These are phyloP conservation scores for Colletotrichum coccodes DNA, from an alignment of 2,329 filamentous ascomycete species.

Conservation along the genomic window DNA sequence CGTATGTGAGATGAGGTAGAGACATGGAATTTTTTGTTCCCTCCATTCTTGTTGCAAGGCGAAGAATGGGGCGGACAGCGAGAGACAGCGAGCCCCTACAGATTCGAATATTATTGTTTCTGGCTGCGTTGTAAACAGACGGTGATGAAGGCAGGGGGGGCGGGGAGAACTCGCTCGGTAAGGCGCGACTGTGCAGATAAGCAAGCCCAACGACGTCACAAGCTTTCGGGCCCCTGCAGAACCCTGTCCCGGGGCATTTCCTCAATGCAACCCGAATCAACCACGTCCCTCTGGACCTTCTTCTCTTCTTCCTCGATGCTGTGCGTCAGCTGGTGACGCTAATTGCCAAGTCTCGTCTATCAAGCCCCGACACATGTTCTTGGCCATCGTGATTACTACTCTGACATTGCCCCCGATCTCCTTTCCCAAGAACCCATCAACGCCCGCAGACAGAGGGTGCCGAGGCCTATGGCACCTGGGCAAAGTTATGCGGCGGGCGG, in stretches of 20 bases:
- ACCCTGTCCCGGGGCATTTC: neutral
- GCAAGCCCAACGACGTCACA: slow-evolving; percentile 14
- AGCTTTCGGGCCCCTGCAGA: slow-evolving; percentile 1
- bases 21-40: neutral
- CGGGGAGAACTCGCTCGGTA: neutral
- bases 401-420: neutral
- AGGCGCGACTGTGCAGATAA: slow-evolving; percentile 10
- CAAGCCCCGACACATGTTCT: neutral
- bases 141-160: neutral
- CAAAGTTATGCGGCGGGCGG: slow-evolving; percentile 8
- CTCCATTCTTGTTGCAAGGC: neutral
- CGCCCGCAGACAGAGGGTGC: neutral
- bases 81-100: neutral
- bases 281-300: neutral
- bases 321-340: neutral
- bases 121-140: neutral
- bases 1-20: neutral
- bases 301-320: neutral
- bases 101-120: neutral
- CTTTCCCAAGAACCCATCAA: neutral
- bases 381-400: slow-evolving; percentile 10
- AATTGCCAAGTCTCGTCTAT: neutral
- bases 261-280: neutral
- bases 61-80: neutral
- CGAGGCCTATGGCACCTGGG: slow-evolving; percentile 9